phyloP scores from a whole-genome alignment of 2,329 filamentous ascomycete genomes.

The Cercospora sesami region DNA sequence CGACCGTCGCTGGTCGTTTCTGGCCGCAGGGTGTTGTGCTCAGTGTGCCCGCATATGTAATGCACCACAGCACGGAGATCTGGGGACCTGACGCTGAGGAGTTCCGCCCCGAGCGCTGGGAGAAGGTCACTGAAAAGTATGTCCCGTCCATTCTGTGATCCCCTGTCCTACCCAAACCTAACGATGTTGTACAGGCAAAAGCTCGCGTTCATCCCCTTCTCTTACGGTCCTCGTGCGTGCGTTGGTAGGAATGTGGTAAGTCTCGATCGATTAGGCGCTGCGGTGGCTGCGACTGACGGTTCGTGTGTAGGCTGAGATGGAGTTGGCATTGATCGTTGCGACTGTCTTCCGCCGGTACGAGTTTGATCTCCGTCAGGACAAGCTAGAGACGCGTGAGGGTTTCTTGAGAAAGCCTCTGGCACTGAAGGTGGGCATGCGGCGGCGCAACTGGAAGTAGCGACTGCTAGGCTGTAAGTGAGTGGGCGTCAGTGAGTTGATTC shows the following conservation, averaged over 20 bases:
- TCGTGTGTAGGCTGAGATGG: slow-evolving; percentile 41
- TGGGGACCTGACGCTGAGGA: slow-evolving; percentile 46
- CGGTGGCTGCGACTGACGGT: slow-evolving; percentile 23
- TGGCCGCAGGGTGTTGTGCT: slow-evolving; percentile 58
- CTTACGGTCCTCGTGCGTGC: slow-evolving; percentile 46
- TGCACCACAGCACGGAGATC: slow-evolving; percentile 45
- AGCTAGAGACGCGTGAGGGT: slow-evolving; percentile 39
- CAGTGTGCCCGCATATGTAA: slow-evolving; percentile 44
- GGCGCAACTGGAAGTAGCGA: slow-evolving; percentile 17
- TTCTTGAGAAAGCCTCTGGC: slow-evolving; percentile 40
- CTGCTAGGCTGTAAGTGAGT: not conserved
- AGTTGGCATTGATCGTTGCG: slow-evolving; percentile 43
- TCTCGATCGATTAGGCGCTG: slow-evolving; percentile 31
- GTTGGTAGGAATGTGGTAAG: slow-evolving; percentile 44
- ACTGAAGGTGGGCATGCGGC: slow-evolving; percentile 33
- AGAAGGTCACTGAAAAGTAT: slow-evolving; percentile 40
- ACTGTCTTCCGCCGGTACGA: slow-evolving; percentile 41
- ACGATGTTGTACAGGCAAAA: slow-evolving; percentile 35
- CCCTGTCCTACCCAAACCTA: not conserved
- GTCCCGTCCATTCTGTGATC: not conserved
- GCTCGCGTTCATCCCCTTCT: slow-evolving; percentile 45
- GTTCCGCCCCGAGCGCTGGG: slow-evolving; percentile 45
- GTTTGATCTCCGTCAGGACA: slow-evolving; percentile 39
- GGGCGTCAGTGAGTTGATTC: not conserved
- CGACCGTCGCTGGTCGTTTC: slow-evolving; percentile 64